Base-by-base conservation (phyloP, 2,329 filamentous ascomycete genomes). In the Keithomyces neogunnii region DNA sequence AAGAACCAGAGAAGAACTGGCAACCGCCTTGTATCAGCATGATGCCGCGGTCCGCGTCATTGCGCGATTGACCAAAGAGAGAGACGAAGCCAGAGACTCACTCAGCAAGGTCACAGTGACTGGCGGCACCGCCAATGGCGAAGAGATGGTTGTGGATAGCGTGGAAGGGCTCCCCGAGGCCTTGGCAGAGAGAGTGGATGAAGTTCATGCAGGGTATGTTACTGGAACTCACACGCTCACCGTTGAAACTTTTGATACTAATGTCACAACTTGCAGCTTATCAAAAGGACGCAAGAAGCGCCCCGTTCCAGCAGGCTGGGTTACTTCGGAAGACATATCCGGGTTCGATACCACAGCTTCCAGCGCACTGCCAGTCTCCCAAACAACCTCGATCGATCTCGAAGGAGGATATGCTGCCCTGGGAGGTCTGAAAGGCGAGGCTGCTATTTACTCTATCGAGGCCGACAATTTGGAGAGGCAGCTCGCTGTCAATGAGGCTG, bases 41-140 rank as follows among this genome's bases (percentile, higher is more conserved):
- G 93, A 99, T 75, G 92, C 93, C 2, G 93, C 93, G n/a, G 85
- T 95, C 47, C 81, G 93, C 56, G 93, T 99, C 47, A 96, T 99
- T 70, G 90, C 90, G 57, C 82, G 92, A 46, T 67, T 99, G 66
- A 87, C 88, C n/a, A 86, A 82, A 66, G 93, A 99, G 75, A 77
- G 93, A 56, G 91, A 99, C 62, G 91, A 97, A 68, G 91, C 93
- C 45, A 80, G 92, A 57, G 87, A 93, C 69, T 89, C 93, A 11
- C 73, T 99, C 48, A 89, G 89, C 36, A 89, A 88, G 65, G 80
- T 97, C 11, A 88, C 88, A 2, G 83, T 96, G 44, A 82, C 83
- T 30, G 71, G 71, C 51, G 68, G 70, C 51, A 70, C 71, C 3
- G 71, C 69, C 9, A 78, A 81, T 60, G 88, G 85, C 31, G 93